Percentiles rank a stretch among this genome's conserved stretches.
Conservation (phyloP, 2,329 filamentous ascomycete genomes). For the Beauveria rudraprayagi region DNA sequence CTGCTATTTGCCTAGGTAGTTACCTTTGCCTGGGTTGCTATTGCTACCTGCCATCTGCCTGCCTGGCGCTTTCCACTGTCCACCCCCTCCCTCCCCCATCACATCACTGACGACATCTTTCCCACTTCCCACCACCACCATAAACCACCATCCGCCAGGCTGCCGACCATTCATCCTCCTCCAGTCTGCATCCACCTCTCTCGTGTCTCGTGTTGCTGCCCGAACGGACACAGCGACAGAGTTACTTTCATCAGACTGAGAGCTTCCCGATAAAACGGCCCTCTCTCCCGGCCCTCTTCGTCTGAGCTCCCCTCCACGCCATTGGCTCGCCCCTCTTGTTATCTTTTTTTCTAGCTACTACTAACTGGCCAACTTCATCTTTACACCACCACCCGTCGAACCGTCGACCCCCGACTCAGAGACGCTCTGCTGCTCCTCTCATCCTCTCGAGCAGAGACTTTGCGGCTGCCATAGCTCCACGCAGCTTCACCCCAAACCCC, state of each 20-base stretch:
- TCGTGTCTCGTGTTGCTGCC: conserved; percentile 3
- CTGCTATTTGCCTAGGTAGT: background rate
- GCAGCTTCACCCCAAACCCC: background rate
- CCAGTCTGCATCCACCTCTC: background rate
- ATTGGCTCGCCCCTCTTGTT: conserved; percentile 10
- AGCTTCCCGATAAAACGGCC: background rate
- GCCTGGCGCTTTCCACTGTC: background rate
- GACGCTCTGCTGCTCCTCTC: background rate
- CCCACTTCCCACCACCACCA: conserved; percentile 18
- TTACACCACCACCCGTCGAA: background rate
- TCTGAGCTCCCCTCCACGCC: background rate
- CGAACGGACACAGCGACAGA: background rate
- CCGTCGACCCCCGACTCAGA: background rate
- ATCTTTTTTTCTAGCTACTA: background rate
- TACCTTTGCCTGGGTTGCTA: background rate
- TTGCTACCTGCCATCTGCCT: background rate
- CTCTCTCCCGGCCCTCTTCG: background rate
- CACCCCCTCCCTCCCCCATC: conserved; percentile 18
- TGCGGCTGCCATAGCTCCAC: background rate
- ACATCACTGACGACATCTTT: conserved; percentile 31
- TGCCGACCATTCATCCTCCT: background rate
- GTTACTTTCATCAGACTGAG: background rate
- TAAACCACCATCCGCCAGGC: background rate
- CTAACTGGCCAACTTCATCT: background rate
- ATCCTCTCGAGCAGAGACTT: background rate